These are phyloP conservation scores for Aspergillus japonicus DNA, from an alignment of 2,329 filamentous ascomycete genomes.

Conservation along the genomic window DNA sequence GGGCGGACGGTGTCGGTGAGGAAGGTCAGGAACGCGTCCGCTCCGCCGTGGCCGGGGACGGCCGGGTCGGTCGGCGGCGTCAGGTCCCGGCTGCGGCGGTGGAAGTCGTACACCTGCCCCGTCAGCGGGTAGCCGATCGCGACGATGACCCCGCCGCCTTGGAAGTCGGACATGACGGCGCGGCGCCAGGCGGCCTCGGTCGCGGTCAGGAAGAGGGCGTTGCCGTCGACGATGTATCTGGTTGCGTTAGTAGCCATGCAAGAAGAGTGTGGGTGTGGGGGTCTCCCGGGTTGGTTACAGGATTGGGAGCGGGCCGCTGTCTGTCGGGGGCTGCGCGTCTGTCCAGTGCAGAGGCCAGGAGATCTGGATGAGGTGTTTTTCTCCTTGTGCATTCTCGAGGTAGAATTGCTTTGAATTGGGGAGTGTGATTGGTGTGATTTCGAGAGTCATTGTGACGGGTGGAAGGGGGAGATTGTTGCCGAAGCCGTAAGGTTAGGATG, in stretches of 20 bases:
- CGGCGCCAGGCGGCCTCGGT: slow-evolving; percentile 24
- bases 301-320: slow-evolving; percentile 1
- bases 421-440: not conserved
- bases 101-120: slow-evolving; percentile 5
- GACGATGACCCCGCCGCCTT: slow-evolving; percentile 20
- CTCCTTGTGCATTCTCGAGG: slow-evolving; percentile 13
- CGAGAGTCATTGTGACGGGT: not conserved
- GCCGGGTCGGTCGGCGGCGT: slow-evolving; percentile 1
- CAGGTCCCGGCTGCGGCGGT: slow-evolving; percentile 7
- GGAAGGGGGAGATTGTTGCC: too few relatives aligned
- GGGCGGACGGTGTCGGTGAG: not conserved
- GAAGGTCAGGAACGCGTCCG: slow-evolving; percentile 11
- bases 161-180: slow-evolving; percentile 14
- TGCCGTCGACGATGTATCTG: slow-evolving; percentile 27
- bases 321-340: slow-evolving; percentile 1
- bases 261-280: too few relatives aligned
- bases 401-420: slow-evolving; percentile 22
- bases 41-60: slow-evolving; percentile 4
- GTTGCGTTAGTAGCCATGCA: not conserved
- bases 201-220: slow-evolving; percentile 24
- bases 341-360: slow-evolving; percentile 23
- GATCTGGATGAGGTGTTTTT: slow-evolving; percentile 21
- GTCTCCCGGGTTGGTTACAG: not conserved
- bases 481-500: too few relatives aligned
- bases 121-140: slow-evolving; percentile 23